Evolutionary conservation across 2,329 filamentous ascomycete genomes (phyloP), one percentile per base, ranked within the genome.

Genomic region (Botrytis medusae): DNA sequence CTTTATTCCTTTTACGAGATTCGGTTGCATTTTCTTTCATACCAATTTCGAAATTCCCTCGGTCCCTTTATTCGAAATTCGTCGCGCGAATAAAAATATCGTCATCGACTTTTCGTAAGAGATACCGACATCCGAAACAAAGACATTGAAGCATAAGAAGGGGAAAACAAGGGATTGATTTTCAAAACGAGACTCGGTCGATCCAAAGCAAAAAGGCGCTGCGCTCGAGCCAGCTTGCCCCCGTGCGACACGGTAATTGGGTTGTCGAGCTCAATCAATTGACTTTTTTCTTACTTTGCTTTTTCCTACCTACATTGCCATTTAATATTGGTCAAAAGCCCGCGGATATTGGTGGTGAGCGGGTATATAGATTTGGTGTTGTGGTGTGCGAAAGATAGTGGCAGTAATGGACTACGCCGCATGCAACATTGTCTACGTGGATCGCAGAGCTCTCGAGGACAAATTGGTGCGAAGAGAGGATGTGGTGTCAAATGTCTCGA

Each of bases 371-470:
- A 54, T 51, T 73, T 73, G 77, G 76, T 73, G 75, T 77, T 76
- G 78, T 75, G 76, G 77, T 78, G 77, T 74, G 78, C 75, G 73
- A 77, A 63, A 78, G 76, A 73, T 18, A 46, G 65, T 71, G 67
- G 72, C 77, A 78, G 77, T 75, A 64, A 84, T 84, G 83, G 82
- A 85, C 79, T 81, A 83, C 79, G 80, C 81, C 73, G 81, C 82
- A 73, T 85, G 82, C 79, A 82, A 83, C 79, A 80, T 84, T 70
- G 79, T 85, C 69, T 84, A 84, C 79, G 82, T 84, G 73, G 83
- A 85, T 79, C 81, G 81, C 76, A 80, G 81, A 72, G 82, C 81
- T 46, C 77, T 76, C 68, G 79, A 81, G 74, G 82, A 84, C 73
- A 79, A 79, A 74, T 73, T 82, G 74, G 79, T 83, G 72, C 80